Percentiles rank a stretch among this genome's conserved stretches.
phyloP scores from a whole-genome alignment of 108 stramenopile species.

The Heterococcus sp. region DNA sequence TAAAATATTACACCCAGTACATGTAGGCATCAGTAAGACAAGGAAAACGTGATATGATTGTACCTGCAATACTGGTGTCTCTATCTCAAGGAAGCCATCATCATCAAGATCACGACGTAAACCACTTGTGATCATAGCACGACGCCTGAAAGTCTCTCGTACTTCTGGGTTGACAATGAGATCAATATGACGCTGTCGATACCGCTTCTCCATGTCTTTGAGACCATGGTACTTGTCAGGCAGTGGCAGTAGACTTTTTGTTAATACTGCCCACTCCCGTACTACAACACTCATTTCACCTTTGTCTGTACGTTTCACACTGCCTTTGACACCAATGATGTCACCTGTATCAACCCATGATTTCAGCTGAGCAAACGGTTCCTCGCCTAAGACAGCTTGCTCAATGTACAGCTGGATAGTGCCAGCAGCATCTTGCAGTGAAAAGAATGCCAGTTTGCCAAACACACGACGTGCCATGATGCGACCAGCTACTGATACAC shows the following conservation, averaged over 20 bases:
- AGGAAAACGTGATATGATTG: no score
- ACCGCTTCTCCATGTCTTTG: constrained; percentile 86
- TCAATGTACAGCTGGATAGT: constrained; percentile 88
- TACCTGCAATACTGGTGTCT: constrained; percentile 83
- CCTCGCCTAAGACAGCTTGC: constrained; percentile 68
- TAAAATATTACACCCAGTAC: no score
- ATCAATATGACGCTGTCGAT: constrained; percentile 88
- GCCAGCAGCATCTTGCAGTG: constrained; percentile 64
- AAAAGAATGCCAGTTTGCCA: constrained; percentile 91
- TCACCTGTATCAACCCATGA: constrained; percentile 45
- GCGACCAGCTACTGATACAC: constrained; percentile 81
- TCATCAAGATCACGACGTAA: constrained; percentile 81
- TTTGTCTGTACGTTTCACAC: constrained; percentile 88
- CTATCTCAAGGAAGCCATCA: constrained; percentile 92
- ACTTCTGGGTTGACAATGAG: constrained; percentile 89
- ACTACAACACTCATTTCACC: constrained; percentile 91
- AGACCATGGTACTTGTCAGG: constrained; percentile 95
- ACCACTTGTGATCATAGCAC: constrained; percentile 80
- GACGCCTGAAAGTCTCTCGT: constrained; percentile 79
- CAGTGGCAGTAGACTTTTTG: constrained; percentile 83
- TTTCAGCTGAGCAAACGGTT: constrained; percentile 25
- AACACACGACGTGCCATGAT: constrained; percentile 90
- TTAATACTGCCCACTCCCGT: constrained; percentile 89
- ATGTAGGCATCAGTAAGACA: no score
- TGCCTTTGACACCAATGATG: constrained; percentile 85